Evolutionary conservation across 805 yeast species (phyloP), one percentile per base, ranked within the genome.

Genomic region (Wickerhamomyces kurtzmanii): DNA sequence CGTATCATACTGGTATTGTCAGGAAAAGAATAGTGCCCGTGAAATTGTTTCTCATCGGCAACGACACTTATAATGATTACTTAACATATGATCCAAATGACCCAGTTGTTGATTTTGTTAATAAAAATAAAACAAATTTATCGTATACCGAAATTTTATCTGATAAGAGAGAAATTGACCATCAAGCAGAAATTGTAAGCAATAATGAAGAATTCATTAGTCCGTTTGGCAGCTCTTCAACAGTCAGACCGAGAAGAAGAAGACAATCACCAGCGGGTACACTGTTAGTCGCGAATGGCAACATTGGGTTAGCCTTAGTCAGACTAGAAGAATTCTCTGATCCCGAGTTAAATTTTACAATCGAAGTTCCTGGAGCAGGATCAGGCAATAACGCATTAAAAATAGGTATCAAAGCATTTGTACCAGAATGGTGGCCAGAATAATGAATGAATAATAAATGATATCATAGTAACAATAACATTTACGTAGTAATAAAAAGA

Each of bases 1-100:
- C 96, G 0, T 77, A 68, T 45, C 83, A 82, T 34, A 75, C 79
- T 18, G 95, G 96, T 4, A 69, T 76, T 2, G 70, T 87, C n/a
- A 64, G 94, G 17, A 86, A 87, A 43, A 61, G 97, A 31, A 59
- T 85, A 3, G 71, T 83, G 26, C 96, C 97, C 0, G 73, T 78
- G 2, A 61, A 57, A 24, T n/a, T 47, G 6, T 42, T 31, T 22
- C 26, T 37, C 5, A 16, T 33, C 9, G 34, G 39, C 6, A 34
- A 38, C 4, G 46, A 47, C 4, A 32, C 27, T 1, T 32, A 38
- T 1, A 29, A 30, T 10, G 30, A 46, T n/a, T n/a, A n/a, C n/a
- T n/a, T n/a, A n/a, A n/a, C n/a, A n/a, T n/a, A n/a, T 4, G 33
- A 42, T 8, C 20, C 43, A 3, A 25, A 33, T 3, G 50, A 46